Evolutionary conservation across 2,329 filamentous ascomycete genomes (phyloP).

Genomic region (Trichothecium roseum): DNA sequence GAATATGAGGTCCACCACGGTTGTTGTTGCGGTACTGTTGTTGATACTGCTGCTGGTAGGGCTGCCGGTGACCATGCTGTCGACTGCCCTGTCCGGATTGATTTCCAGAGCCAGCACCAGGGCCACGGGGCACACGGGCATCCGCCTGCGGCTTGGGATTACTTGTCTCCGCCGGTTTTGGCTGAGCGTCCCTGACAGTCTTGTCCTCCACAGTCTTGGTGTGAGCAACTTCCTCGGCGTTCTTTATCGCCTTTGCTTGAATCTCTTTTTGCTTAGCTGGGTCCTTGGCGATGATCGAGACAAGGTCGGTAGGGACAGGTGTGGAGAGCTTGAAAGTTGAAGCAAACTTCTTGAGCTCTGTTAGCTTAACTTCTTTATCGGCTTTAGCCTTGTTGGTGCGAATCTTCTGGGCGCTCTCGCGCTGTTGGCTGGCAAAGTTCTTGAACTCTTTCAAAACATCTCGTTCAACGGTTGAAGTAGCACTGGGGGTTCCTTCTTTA

Average conservation of each 20-base stretch:
- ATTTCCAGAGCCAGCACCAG: conserved; percentile 21
- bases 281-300: conserved; percentile 93
- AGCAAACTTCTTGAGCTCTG: conserved; percentile 91
- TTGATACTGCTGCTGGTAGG: conserved; percentile 36
- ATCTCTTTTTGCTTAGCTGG: conserved; percentile 91
- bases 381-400: conserved; percentile 48
- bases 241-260: conserved; percentile 73
- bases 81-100: conserved; percentile 21
- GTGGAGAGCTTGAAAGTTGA: conserved; percentile 89
- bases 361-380: conserved; percentile 87
- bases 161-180: conserved; percentile 18
- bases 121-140: conserved; percentile 19
- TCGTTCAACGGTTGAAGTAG: conserved; percentile 49
- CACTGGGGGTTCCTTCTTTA: conserved; percentile 36
- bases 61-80: conserved; percentile 36
- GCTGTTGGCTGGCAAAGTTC: conserved; percentile 48
- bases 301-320: conserved; percentile 81
- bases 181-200: conserved; percentile 2
- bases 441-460: conserved; percentile 56
- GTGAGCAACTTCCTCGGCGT: conserved; percentile 54
- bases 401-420: conserved; percentile 43
- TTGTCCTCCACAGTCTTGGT: conserved; percentile 40
- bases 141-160: conserved; percentile 14
- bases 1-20: conserved; percentile 28
- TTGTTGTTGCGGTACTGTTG: conserved; percentile 38